Conservation (phyloP, 148 eudicot genomes). For the Persicaria maculosa region DNA sequence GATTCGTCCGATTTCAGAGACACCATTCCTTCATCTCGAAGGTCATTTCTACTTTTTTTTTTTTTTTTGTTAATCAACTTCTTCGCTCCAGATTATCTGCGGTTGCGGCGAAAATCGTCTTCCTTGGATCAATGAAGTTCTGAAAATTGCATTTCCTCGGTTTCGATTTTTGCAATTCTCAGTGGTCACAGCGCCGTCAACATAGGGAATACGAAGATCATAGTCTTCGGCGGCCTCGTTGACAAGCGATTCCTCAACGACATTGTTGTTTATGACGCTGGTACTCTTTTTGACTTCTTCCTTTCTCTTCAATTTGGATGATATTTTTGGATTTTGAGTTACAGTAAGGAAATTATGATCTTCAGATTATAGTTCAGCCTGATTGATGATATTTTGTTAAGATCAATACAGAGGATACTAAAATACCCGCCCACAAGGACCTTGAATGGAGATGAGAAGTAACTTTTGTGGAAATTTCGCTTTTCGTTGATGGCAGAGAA, state of each 20-base stretch:
- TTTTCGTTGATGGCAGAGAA: constrained; percentile 93
- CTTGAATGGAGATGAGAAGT: constrained; percentile 91
- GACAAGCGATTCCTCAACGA: constrained; percentile 83
- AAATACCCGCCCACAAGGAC: constrained; percentile 92
- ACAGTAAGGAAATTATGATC: no score
- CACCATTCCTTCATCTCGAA: no score
- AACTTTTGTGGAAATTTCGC: constrained; percentile 96
- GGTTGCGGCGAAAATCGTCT: neutral
- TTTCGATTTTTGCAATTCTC: constrained; percentile 14
- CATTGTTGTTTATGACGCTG: constrained; percentile 68
- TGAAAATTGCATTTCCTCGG: neutral
- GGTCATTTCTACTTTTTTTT: constrained; percentile 26
- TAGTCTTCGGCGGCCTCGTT: constrained; percentile 76
- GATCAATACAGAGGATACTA: constrained; percentile 83
- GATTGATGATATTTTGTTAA: constrained; percentile 19
- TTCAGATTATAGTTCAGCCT: no score
- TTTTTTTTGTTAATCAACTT: neutral
- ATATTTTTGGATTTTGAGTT: no score
- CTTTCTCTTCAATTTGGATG: neutral
- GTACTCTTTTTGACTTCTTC: constrained; percentile 21
- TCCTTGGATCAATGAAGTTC: neutral
- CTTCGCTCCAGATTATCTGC: neutral
- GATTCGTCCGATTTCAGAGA: no score
- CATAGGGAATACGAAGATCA: constrained; percentile 77
- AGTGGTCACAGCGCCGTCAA: constrained; percentile 97